These are phyloP conservation scores for Rhododendron simsii DNA, from an alignment of 148 eudicot genomes.

Conservation along the genomic window DNA sequence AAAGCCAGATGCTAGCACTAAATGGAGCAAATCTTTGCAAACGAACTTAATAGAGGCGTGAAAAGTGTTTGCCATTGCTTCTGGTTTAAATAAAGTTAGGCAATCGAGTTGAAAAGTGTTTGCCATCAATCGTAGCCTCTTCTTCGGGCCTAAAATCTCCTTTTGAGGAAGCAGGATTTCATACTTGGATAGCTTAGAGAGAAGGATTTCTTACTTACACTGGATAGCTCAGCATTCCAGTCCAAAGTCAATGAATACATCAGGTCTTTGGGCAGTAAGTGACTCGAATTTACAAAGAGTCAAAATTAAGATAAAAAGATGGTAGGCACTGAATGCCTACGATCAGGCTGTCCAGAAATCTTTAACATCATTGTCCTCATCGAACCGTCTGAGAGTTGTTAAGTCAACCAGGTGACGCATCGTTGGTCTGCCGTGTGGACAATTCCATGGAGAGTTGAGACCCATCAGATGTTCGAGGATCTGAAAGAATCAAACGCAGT, in stretches of 20 bases:
- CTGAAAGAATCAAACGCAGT: constrained; percentile 32
- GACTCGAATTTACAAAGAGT: constrained; percentile 4
- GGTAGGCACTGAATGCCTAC: not conserved
- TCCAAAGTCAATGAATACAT: not conserved
- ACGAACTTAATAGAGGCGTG: not conserved
- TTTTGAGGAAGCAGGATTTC: not conserved
- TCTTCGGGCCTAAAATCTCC: not conserved
- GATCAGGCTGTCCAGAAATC: constrained; percentile 3
- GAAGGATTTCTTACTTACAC: not conserved
- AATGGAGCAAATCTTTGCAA: not conserved
- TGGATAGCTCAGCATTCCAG: not conserved
- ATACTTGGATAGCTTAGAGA: not conserved
- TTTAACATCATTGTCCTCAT: constrained; percentile 11
- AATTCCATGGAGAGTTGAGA: constrained; percentile 97
- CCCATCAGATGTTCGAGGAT: constrained; percentile 72
- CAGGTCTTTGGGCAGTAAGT: not conserved
- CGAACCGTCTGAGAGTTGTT: constrained; percentile 25
- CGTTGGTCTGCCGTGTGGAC: constrained; percentile 98
- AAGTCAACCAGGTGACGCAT: constrained; percentile 94
- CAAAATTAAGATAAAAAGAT: not conserved
- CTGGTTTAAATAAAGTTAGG: not conserved
- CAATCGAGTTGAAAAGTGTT: not conserved
- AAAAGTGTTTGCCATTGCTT: too few relatives aligned
- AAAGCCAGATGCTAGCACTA: not conserved
- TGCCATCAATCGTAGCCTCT: not conserved